Conservation (phyloP, 257 asterid species). For the Osmanthus fragrans region DNA sequence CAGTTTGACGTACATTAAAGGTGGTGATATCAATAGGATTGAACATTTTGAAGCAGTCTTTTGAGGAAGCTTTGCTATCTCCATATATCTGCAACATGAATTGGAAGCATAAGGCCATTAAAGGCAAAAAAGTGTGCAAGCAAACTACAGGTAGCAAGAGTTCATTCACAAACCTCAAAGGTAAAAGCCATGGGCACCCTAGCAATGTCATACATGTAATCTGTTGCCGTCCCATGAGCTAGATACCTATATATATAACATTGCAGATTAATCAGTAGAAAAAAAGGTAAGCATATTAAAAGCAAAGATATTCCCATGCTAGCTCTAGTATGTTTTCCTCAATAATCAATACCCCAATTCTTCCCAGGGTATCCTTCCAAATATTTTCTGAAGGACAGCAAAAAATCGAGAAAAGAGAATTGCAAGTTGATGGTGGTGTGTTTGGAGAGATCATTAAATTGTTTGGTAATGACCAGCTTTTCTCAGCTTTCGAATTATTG, state of each 20-base stretch:
- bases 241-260: slow-evolving; percentile 51
- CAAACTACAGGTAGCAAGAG: slow-evolving; percentile 1
- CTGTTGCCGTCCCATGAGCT: slow-evolving; percentile 98
- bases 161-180: slow-evolving; percentile 66
- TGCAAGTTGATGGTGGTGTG: not conserved
- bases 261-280: slow-evolving; percentile 6
- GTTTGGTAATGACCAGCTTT: no score
- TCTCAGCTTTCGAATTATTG: not conserved
- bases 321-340: not conserved
- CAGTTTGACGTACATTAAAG: slow-evolving; percentile 62
- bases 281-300: not conserved
- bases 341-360: not conserved
- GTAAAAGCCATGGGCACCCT: slow-evolving; percentile 98
- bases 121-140: slow-evolving; percentile 14
- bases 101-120: slow-evolving; percentile 9
- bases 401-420: not conserved
- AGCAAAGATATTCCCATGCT: not conserved
- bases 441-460: not conserved
- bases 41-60: slow-evolving; percentile 97
- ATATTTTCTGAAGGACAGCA: not conserved
- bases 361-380: no score
- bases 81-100: slow-evolving; percentile 75
- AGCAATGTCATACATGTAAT: slow-evolving; percentile 88
- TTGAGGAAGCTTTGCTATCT: slow-evolving; percentile 74
- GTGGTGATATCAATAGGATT: slow-evolving; percentile 81